phyloP scores from a whole-genome alignment of 495 filamentous ascomycete species.

The Xanthoparmelia taractica region DNA sequence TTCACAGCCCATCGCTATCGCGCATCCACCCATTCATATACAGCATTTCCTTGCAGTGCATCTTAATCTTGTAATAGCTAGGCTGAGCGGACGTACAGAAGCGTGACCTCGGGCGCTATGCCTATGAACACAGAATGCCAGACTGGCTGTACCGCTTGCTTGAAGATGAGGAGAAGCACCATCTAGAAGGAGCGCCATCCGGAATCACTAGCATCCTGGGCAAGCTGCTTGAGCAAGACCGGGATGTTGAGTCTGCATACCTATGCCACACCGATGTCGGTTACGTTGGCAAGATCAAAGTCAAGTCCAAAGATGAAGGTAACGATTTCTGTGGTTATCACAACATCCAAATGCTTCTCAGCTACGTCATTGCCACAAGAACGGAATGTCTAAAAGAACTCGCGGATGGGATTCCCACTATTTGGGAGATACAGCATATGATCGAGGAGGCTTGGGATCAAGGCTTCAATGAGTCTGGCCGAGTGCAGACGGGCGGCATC shows the following conservation, averaged over 20 bases:
- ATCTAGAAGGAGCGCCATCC: constrained; percentile 16
- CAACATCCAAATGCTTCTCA: neutral
- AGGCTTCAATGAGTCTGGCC: constrained; percentile 65
- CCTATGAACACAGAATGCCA: constrained; percentile 81
- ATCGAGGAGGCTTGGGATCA: constrained; percentile 86
- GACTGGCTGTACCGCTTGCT: constrained; percentile 61
- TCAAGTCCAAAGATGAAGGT: neutral
- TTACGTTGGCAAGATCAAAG: neutral
- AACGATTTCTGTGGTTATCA: neutral
- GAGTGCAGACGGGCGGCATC: constrained; percentile 79
- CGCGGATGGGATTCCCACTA: constrained; percentile 50
- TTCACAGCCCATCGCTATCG: neutral
- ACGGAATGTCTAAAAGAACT: neutral
- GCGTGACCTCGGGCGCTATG: constrained; percentile 70
- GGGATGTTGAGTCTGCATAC: neutral
- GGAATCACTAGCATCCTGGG: neutral
- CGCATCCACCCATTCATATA: neutral
- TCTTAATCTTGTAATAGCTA: neutral
- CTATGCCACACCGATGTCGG: neutral
- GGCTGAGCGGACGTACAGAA: constrained; percentile 28
- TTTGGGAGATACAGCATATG: constrained; percentile 72
- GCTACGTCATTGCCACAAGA: neutral
- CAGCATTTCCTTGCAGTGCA: neutral
- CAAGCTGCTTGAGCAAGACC: neutral
- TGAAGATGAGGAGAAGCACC: constrained; percentile 50